Evolutionary conservation across 345 rosid species (phyloP), one percentile per base, ranked within the genome.

Genomic region (Firmiana major): DNA sequence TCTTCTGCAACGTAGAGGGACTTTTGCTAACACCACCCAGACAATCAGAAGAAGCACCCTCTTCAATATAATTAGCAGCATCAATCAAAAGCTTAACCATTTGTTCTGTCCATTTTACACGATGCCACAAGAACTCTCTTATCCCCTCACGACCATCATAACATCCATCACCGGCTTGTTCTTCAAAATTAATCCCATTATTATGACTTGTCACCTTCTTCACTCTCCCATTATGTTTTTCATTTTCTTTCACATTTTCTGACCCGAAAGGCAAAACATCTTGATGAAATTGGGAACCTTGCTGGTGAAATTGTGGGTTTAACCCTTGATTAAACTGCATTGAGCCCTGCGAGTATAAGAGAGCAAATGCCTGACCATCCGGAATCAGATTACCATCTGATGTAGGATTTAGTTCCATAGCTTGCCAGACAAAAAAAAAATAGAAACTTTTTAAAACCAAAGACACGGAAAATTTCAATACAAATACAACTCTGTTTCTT

Each of bases 51-150:
- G 72, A 71, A 21, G 63, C 69, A 43, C 46, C 83, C 12, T 81
- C 78, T 0, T 72, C 73, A 28, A 80, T 31, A 79, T 83, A 81
- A 16, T 79, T 78, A 59, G 72, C 72, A 53, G 73, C 49, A 43
- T 79, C 75, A 21, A 83, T 75, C 68, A 80, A 42, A 51, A 81
- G 78, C 63, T 59, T 78, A 22, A 71, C 77, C 86, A 83, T 80
- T 72, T 31, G 36, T 17, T 66, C 82, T 3, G 69, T 75, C 84
- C 82, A 78, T 67, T 75, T 83, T 13, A 60, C 69, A 40, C 78
- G 77, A 38, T 71, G 82, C 84, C 76, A 72, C 2, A 34, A 69
- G 55, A 54, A 53, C 26, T 40, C 63, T 0, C 66, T 45, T 13
- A 11, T 45, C 73, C n/a, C 67, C 48, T 42, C 13, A 26, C 12